Conservation (phyloP, 2,329 filamentous ascomycete genomes). For the Ceratocystis alfenasii region DNA sequence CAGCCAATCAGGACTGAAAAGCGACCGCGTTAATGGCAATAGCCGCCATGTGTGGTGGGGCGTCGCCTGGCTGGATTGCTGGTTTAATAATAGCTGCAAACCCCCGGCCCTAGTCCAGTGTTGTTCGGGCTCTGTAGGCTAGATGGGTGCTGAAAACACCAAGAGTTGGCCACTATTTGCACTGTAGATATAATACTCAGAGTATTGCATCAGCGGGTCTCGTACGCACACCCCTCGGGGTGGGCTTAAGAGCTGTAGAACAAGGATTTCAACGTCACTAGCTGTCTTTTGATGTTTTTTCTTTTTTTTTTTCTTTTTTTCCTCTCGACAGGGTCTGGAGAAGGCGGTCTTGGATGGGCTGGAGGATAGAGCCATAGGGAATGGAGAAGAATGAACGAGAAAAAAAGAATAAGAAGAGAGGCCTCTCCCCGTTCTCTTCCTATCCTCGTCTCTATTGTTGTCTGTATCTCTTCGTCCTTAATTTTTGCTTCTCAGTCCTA, state of each 20-base stretch:
- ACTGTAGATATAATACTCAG: not conserved
- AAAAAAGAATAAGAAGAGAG: slow-evolving; percentile 8
- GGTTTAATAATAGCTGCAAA: slow-evolving; percentile 2
- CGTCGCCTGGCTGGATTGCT: not conserved
- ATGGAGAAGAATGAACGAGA: not conserved
- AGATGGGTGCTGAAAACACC: not conserved
- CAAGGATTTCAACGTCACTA: not conserved
- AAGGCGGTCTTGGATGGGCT: not conserved
- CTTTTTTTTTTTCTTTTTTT: slow-evolving; percentile 4
- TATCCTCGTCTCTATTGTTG: not conserved
- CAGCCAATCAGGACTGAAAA: not conserved
- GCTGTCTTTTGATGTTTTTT: slow-evolving; percentile 9
- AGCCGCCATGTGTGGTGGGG: not conserved
- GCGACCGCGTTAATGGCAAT: not conserved
- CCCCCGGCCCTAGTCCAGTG: too few species aligned
- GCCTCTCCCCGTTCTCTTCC: not conserved
- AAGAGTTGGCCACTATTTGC: not conserved
- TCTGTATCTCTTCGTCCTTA: not conserved
- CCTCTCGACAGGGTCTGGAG: not conserved
- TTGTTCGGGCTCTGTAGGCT: not conserved
- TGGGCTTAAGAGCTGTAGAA: not conserved
- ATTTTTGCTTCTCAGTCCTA: not conserved
- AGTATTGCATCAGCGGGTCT: not conserved
- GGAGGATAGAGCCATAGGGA: too few species aligned
- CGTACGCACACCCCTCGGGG: not conserved